Percentiles rank a stretch among this genome's conserved stretches.
Conservation (phyloP, 371 early-diverging fungal genomes). For the Mucor velutinosus region DNA sequence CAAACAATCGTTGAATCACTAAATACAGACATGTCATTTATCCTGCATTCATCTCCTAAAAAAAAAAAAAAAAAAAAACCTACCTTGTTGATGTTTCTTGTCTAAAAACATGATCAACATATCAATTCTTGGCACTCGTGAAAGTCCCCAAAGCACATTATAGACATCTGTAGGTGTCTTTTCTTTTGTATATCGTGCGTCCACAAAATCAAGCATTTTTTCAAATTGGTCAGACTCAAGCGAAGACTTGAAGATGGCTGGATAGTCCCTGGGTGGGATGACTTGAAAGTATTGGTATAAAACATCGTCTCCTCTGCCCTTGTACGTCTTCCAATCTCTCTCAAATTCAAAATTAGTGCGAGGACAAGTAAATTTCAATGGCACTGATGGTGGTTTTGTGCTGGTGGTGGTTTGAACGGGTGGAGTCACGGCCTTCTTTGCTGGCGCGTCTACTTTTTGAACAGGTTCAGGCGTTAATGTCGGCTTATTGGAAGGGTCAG, state of each 20-base stretch:
- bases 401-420: neutral
- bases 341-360: constrained; percentile 75
- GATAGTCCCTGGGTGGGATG: constrained; percentile 58
- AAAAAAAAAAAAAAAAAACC: too few relatives aligned
- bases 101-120: constrained; percentile 72
- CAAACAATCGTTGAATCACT: constrained; percentile 6
- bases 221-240: constrained; percentile 74
- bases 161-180: constrained; percentile 44
- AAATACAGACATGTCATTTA: neutral
- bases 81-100: constrained; percentile 60
- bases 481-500: neutral
- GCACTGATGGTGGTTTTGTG: neutral
- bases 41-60: neutral
- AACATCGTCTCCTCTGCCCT: constrained; percentile 45
- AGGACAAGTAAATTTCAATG: constrained; percentile 40
- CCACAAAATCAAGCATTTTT: constrained; percentile 59
- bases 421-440: neutral
- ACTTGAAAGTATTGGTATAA: constrained; percentile 75
- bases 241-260: constrained; percentile 67
- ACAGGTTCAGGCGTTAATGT: neutral
- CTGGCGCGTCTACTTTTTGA: neutral
- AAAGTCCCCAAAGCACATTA: constrained; percentile 48
- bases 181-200: constrained; percentile 39
- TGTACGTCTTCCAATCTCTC: constrained; percentile 73
- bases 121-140: constrained; percentile 62